Percentiles rank a stretch among this genome's conserved stretches.
Evolutionary conservation across 805 yeast species (phyloP).

Genomic region (Candida anglica): DNA sequence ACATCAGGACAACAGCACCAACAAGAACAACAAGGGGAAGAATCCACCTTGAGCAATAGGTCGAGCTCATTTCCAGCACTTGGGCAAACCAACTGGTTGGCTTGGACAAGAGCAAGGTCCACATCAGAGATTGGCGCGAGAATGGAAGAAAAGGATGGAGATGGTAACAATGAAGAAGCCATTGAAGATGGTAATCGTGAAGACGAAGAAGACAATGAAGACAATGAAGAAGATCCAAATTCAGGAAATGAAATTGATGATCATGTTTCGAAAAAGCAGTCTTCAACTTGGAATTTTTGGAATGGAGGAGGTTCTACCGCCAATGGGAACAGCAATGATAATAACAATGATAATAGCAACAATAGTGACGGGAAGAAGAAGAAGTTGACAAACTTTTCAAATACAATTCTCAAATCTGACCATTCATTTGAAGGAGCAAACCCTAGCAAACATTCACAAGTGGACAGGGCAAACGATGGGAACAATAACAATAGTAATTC

Average conservation of each 20-base stretch:
- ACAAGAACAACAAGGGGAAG: no score
- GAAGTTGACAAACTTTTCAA: slow-evolving; percentile 11
- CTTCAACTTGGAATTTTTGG: slow-evolving; percentile 39
- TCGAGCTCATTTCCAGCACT: no score
- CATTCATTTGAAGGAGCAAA: slow-evolving; percentile 20
- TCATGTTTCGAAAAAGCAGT: slow-evolving; percentile 13
- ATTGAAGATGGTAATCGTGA: slow-evolving; percentile 10
- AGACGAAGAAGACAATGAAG: slow-evolving; percentile 13
- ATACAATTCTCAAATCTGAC: slow-evolving; percentile 29
- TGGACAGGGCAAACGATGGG: slow-evolving; percentile 8
- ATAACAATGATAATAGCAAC: slow-evolving; percentile 4
- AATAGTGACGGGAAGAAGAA: slow-evolving; percentile 2
- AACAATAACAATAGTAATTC: slow-evolving; percentile 6
- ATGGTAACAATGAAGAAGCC: slow-evolving; percentile 48
- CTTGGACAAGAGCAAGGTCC: slow-evolving; percentile 32
- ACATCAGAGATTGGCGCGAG: slow-evolving; percentile 20
- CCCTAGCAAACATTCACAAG: slow-evolving; percentile 7
- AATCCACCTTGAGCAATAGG: no score
- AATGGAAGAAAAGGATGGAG: slow-evolving; percentile 42
- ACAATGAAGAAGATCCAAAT: slow-evolving; percentile 16
- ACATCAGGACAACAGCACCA: no score
- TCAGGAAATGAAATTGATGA: slow-evolving; percentile 32
- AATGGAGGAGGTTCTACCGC: slow-evolving; percentile 9
- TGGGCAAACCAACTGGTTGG: slow-evolving; percentile 21
- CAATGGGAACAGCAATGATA: slow-evolving; percentile 6